Percentiles rank a stretch among this genome's conserved stretches.
These are phyloP conservation scores for Macrophomina pseudophaseolina DNA, from an alignment of 2,329 filamentous ascomycete genomes.

Conservation along the genomic window DNA sequence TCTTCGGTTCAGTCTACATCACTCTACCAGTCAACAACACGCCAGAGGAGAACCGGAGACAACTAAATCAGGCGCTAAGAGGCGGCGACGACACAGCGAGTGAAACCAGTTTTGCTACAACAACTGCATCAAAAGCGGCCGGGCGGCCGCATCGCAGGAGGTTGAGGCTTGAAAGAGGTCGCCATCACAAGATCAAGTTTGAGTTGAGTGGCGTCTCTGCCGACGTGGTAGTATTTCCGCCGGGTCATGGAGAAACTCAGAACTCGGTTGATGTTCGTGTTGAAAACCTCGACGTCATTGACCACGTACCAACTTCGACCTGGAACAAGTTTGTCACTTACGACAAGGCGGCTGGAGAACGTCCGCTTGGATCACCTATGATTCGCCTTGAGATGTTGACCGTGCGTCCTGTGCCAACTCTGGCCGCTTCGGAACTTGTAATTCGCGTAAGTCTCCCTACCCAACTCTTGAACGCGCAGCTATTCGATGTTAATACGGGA, in stretches of 20 bases:
- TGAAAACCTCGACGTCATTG: conserved; percentile 84
- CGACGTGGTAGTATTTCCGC: conserved; percentile 81
- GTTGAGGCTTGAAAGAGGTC: conserved; percentile 81
- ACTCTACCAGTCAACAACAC: conserved; percentile 79
- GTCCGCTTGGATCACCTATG: conserved; percentile 88
- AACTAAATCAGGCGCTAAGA: conserved; percentile 80
- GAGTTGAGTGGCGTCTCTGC: conserved; percentile 84
- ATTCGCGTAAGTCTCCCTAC: conserved; percentile 61
- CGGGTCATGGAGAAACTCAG: conserved; percentile 77
- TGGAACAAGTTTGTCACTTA: conserved; percentile 99
- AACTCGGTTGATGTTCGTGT: conserved; percentile 86
- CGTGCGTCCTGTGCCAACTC: conserved; percentile 80
- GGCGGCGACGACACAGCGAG: conserved; percentile 73
- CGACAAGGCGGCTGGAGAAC: conserved; percentile 82
- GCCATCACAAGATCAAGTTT: conserved; percentile 92
- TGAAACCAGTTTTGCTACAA: conserved; percentile 86
- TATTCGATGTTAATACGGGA: conserved; percentile 23
- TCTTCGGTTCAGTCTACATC: conserved; percentile 99
- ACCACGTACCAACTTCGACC: conserved; percentile 91
- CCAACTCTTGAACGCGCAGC: background rate
- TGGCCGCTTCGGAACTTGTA: conserved; percentile 89
- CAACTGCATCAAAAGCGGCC: conserved; percentile 47
- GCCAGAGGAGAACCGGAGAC: conserved; percentile 81
- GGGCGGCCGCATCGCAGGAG: conserved; percentile 56
- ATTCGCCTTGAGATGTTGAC: conserved; percentile 86